phyloP scores from a whole-genome alignment of 495 filamentous ascomycete genomes.

The Emericellopsis terricola region DNA sequence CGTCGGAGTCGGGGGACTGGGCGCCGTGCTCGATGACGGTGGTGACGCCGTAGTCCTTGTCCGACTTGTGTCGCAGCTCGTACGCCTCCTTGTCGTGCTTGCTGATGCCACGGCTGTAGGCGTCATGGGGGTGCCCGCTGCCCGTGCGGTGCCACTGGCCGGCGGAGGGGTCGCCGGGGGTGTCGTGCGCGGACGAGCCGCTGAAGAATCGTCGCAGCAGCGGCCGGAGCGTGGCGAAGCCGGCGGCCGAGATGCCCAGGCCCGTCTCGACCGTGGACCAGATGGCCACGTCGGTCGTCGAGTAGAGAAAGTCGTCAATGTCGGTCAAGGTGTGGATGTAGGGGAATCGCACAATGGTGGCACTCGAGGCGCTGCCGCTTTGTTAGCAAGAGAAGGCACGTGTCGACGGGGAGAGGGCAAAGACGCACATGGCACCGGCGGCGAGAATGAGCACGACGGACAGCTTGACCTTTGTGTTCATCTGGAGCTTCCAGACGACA shows the following conservation, averaged over 20 bases:
- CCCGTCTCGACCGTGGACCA: conserved; percentile 17
- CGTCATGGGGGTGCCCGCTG: too few species aligned
- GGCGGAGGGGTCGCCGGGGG: too few species aligned
- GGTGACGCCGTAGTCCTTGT: too few species aligned
- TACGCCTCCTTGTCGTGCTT: too few species aligned
- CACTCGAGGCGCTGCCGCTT: conserved; percentile 10
- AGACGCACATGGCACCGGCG: conserved; percentile 11
- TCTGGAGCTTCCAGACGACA: conserved; percentile 14
- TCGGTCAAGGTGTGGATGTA: conserved; percentile 8
- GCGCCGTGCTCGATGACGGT: too few species aligned
- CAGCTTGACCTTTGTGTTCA: conserved; percentile 9
- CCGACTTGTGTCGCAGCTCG: too few species aligned
- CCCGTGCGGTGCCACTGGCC: too few species aligned
- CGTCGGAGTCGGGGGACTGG: too few species aligned
- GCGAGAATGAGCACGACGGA: conserved; percentile 8
- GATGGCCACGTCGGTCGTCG: conserved; percentile 12
- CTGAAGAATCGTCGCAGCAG: too few species aligned
- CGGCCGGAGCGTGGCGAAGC: conserved; percentile 15
- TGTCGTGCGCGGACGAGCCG: too few species aligned
- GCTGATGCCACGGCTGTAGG: too few species aligned
- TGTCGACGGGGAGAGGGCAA: neutral
- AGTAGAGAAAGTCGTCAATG: conserved; percentile 14
- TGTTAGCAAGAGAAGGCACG: neutral
- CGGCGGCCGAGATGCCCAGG: conserved; percentile 14
- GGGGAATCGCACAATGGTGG: conserved; percentile 11